Conservation (phyloP, 495 filamentous ascomycete genomes). For the Neurospora sp. region DNA sequence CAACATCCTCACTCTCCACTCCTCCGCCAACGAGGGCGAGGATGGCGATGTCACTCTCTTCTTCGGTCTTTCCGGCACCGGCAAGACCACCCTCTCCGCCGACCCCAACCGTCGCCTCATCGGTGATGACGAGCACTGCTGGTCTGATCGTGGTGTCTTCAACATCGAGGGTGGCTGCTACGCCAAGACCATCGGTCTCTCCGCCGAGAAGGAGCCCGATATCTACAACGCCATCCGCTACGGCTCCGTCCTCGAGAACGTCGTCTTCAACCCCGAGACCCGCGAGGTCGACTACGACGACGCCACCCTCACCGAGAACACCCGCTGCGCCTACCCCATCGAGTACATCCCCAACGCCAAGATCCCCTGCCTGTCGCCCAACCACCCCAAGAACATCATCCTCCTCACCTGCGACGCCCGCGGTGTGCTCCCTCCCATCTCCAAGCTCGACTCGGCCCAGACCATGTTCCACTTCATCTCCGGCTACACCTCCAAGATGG, state of each 20-base stretch:
- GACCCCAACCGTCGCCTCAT: conserved; percentile 94
- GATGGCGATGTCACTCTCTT: conserved; percentile 93
- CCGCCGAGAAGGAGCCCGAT: conserved; percentile 97
- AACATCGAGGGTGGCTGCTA: conserved; percentile 99
- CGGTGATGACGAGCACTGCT: conserved; percentile 99
- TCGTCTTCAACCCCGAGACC: conserved; percentile 87
- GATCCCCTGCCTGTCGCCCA: conserved; percentile 80
- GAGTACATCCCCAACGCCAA: conserved; percentile 98
- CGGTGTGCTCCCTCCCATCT: conserved; percentile 94
- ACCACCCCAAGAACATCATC: conserved; percentile 94
- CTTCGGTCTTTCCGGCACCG: conserved; percentile 97
- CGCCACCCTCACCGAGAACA: conserved; percentile 92
- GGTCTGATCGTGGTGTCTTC: conserved; percentile 93
- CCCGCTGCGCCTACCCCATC: conserved; percentile 95
- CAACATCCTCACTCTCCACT: conserved; percentile 96
- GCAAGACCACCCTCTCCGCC: conserved; percentile 96
- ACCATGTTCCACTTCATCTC: conserved; percentile 99
- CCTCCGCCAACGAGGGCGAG: conserved; percentile 89
- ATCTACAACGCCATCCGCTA: conserved; percentile 95
- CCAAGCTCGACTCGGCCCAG: conserved; percentile 89
- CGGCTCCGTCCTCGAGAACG: conserved; percentile 95
- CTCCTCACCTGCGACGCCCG: conserved; percentile 96
- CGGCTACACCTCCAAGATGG: conserved; percentile 99
- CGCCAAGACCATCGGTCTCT: conserved; percentile 96
- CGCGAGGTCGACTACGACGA: conserved; percentile 94